phyloP scores from a whole-genome alignment of 169 alveolate genomes.

The Eimeria brunetti region DNA sequence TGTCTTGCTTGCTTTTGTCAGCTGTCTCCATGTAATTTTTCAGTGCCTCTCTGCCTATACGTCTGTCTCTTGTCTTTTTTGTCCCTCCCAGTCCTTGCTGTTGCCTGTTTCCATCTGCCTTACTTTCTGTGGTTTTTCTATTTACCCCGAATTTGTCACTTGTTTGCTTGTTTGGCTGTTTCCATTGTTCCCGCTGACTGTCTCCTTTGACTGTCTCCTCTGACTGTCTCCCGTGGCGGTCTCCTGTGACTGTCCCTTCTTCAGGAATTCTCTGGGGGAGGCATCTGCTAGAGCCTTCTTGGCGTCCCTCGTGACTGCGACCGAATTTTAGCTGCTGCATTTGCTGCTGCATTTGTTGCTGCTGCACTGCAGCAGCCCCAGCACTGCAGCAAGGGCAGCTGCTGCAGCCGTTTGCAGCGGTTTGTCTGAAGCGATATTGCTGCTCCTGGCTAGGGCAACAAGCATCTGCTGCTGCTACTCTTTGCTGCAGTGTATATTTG shows the following conservation, averaged over 20 bases:
- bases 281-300: neutral
- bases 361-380: neutral
- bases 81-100: no score
- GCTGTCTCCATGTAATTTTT: no score
- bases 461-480: neutral
- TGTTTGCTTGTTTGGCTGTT: neutral
- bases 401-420: neutral
- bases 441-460: neutral
- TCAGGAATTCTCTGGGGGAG: neutral
- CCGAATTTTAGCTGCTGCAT: conserved; percentile 12
- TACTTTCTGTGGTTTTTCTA: no score
- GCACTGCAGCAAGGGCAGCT: neutral
- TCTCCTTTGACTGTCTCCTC: neutral
- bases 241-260: neutral
- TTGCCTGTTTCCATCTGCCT: no score
- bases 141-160: no score
- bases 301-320: conserved; percentile 6
- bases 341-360: conserved; percentile 2
- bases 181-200: neutral
- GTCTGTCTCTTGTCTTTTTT: no score
- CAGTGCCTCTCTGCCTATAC: no score
- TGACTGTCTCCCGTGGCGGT: neutral
- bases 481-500: neutral
- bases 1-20: no score
- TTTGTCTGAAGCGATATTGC: neutral